phyloP scores from a whole-genome alignment of 495 filamentous ascomycete genomes.

The Pyronema domesticum region DNA sequence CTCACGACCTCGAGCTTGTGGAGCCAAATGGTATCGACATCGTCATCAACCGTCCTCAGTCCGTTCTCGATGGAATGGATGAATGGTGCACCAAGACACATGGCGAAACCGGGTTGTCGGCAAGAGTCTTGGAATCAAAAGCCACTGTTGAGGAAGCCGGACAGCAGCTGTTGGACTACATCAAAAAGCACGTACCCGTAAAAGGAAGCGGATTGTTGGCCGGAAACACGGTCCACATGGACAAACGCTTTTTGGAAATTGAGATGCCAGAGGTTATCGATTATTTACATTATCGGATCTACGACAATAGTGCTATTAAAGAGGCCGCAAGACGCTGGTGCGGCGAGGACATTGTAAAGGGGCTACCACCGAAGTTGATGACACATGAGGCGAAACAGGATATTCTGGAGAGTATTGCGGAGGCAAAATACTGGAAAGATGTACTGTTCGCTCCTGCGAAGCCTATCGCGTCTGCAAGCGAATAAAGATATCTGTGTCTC shows the following conservation, averaged over 20 bases:
- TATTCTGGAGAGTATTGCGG: conserved; percentile 86
- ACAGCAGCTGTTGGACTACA: conserved; percentile 54
- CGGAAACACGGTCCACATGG: conserved; percentile 82
- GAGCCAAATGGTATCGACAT: conserved; percentile 63
- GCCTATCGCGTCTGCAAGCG: not conserved
- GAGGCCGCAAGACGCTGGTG: conserved; percentile 77
- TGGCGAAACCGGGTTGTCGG: conserved; percentile 55
- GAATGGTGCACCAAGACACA: conserved; percentile 50
- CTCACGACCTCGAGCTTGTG: conserved; percentile 54
- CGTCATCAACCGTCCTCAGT: conserved; percentile 56
- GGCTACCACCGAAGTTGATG: conserved; percentile 51
- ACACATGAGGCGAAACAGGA: conserved; percentile 73
- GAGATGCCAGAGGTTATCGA: conserved; percentile 51
- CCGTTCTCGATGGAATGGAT: conserved; percentile 57
- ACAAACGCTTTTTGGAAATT: conserved; percentile 62
- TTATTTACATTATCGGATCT: conserved; percentile 70
- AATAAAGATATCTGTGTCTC: too few relatives aligned
- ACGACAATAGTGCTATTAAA: conserved; percentile 83
- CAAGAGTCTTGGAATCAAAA: conserved; percentile 53
- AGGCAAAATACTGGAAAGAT: conserved; percentile 65
- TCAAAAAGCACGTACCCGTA: conserved; percentile 48
- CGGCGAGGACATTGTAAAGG: conserved; percentile 35
- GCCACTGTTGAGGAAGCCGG: conserved; percentile 58
- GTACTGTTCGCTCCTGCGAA: conserved; percentile 33
- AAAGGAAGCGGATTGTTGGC: conserved; percentile 52